Evolutionary conservation across 495 filamentous ascomycete species (phyloP).

Genomic region (Talaromyces ruber): DNA sequence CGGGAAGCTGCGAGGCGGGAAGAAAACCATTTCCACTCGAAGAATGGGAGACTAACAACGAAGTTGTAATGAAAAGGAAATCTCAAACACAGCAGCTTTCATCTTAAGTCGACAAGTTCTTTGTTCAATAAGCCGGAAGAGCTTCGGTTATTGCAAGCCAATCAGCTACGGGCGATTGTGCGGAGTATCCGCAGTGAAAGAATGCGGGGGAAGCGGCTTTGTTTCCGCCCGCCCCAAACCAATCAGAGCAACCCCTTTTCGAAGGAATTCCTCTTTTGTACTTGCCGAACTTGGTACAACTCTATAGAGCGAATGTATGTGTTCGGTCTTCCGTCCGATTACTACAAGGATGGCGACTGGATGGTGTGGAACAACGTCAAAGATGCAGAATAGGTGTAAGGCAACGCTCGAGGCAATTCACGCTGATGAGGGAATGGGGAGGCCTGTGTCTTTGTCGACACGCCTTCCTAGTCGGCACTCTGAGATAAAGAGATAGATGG

Average conservation of each 20-base stretch:
- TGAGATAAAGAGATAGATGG: not conserved
- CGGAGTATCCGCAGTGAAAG: not conserved
- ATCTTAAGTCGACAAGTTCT: not conserved
- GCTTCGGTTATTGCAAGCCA: constrained; percentile 2
- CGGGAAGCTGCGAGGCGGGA: constrained; percentile 59
- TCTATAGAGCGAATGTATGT: no score
- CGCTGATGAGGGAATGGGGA: no score
- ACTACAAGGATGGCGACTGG: no score
- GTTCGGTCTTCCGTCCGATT: not conserved
- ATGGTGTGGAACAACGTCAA: no score
- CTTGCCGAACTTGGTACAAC: not conserved
- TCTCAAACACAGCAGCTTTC: not conserved
- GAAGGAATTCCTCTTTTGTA: not conserved
- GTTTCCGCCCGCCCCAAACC: not conserved
- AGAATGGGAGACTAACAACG: not conserved
- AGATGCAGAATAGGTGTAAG: no score
- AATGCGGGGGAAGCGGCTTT: not conserved
- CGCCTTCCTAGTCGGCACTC: not conserved
- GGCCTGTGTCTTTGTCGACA: no score
- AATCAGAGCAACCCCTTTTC: not conserved
- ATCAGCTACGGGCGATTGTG: not conserved
- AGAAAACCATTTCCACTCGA: constrained; percentile 61
- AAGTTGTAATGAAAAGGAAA: not conserved
- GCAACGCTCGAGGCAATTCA: no score
- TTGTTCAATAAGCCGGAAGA: not conserved